A percentile compares a stretch with the other conserved stretches of the same genome.
Conservation (phyloP, 148 eudicot species). For the Rhododendron henanense region DNA sequence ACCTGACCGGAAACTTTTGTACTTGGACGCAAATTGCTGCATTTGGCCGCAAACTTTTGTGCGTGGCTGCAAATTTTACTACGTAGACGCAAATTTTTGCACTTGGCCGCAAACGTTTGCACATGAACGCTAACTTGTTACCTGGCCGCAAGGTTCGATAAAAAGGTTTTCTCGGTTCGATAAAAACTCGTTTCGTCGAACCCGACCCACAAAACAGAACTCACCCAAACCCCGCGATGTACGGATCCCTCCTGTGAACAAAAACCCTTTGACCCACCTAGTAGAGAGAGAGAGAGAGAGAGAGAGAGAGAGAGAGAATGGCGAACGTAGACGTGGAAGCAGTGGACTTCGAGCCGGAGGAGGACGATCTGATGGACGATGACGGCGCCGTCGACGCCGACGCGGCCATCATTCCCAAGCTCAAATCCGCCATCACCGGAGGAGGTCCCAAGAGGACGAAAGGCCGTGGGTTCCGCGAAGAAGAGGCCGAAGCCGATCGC, state of each 20-base stretch:
- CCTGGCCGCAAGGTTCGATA: too few relatives aligned
- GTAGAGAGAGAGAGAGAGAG: neutral
- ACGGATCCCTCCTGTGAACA: neutral
- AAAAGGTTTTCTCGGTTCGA: too few relatives aligned
- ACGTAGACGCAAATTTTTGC: too few relatives aligned
- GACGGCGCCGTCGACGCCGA: constrained; percentile 43
- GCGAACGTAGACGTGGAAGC: constrained; percentile 72
- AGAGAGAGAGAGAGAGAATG: constrained; percentile 27
- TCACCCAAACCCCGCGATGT: neutral
- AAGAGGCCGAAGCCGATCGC: constrained; percentile 41
- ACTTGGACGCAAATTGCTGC: too few relatives aligned
- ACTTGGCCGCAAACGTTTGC: too few relatives aligned
- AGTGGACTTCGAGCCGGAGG: constrained; percentile 84
- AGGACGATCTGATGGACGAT: constrained; percentile 94
- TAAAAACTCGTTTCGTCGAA: too few relatives aligned
- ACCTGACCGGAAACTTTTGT: too few relatives aligned
- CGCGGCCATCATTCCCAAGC: constrained; percentile 39
- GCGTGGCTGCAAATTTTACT: too few relatives aligned
- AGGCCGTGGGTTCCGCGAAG: constrained; percentile 78
- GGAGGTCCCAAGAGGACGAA: constrained; percentile 53
- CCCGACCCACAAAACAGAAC: neutral
- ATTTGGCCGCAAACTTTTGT: too few relatives aligned
- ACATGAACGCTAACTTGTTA: too few relatives aligned
- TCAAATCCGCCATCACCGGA: constrained; percentile 76
- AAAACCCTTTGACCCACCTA: neutral